These are phyloP conservation scores for Epichloe glyceriae DNA, from an alignment of 2,329 filamentous ascomycete species.

Conservation along the genomic window DNA sequence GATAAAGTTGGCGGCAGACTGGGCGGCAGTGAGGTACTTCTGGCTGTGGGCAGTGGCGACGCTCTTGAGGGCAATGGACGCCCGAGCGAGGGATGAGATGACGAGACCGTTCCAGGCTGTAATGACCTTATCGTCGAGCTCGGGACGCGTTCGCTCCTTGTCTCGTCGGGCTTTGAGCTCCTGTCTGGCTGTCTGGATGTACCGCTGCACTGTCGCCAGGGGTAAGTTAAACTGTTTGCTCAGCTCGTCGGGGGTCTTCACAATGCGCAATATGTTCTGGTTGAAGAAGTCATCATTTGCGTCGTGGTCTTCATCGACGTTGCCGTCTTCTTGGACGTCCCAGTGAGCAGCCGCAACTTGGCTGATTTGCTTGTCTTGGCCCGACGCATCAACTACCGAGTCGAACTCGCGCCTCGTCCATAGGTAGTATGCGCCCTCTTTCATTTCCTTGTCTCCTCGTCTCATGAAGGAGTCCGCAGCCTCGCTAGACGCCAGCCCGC, in stretches of 20 bases:
- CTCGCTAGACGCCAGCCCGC: constrained; percentile 79
- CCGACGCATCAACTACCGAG: constrained; percentile 41
- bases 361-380: constrained; percentile 41
- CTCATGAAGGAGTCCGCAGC: constrained; percentile 74
- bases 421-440: constrained; percentile 86
- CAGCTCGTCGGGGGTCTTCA: constrained; percentile 53
- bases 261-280: constrained; percentile 74
- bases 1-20: constrained; percentile 59
- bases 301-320: constrained; percentile 71
- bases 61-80: constrained; percentile 52
- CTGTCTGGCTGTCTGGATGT: constrained; percentile 52
- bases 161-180: constrained; percentile 62
- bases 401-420: constrained; percentile 87
- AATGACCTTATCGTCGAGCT: constrained; percentile 78
- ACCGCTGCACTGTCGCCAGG: constrained; percentile 52
- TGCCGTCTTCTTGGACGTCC: constrained; percentile 72
- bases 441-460: constrained; percentile 64
- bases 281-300: constrained; percentile 89
- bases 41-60: constrained; percentile 44
- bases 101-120: constrained; percentile 81
- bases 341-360: constrained; percentile 72
- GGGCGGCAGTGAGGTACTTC: constrained; percentile 52
- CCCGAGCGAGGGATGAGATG: constrained; percentile 68
- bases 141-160: constrained; percentile 60
- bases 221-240: constrained; percentile 63